Percentiles rank a stretch among this genome's conserved stretches.
Evolutionary conservation across 2,329 filamentous ascomycete genomes (phyloP).

Genomic region (Microdochium bolleyi): DNA sequence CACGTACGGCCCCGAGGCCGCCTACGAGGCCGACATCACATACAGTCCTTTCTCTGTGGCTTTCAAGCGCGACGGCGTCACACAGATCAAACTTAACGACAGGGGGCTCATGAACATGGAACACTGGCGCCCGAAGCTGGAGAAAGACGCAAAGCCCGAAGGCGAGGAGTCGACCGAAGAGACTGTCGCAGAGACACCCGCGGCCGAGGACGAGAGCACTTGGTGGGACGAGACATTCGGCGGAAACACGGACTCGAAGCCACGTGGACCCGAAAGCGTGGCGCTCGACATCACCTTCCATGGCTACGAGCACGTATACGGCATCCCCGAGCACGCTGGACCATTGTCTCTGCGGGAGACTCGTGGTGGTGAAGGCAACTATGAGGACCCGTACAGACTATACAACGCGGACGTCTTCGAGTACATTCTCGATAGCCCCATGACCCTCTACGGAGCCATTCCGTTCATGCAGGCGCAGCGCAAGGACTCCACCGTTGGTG

Average conservation of each 20-base stretch:
- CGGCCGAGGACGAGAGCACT: slow-evolving; percentile 70
- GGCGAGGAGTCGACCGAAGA: slow-evolving; percentile 47
- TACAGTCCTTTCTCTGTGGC: slow-evolving; percentile 79
- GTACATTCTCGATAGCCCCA: slow-evolving; percentile 92
- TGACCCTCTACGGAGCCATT: slow-evolving; percentile 97
- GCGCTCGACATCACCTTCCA: slow-evolving; percentile 87
- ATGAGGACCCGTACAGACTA: slow-evolving; percentile 82
- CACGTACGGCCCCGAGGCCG: slow-evolving; percentile 67
- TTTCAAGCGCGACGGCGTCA: slow-evolving; percentile 74
- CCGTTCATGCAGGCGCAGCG: slow-evolving; percentile 97
- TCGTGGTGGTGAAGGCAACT: slow-evolving; percentile 76
- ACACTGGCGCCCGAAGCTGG: slow-evolving; percentile 87
- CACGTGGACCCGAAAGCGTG: slow-evolving; percentile 88
- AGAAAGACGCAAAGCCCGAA: slow-evolving; percentile 38
- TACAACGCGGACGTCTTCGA: slow-evolving; percentile 98
- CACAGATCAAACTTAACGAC: slow-evolving; percentile 83
- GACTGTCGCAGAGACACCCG: slow-evolving; percentile 24
- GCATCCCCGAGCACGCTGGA: slow-evolving; percentile 88
- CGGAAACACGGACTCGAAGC: slow-evolving; percentile 90
- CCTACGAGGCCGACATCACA: slow-evolving; percentile 75
- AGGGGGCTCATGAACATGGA: slow-evolving; percentile 88
- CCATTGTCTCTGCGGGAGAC: slow-evolving; percentile 85
- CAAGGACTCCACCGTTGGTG: slow-evolving; percentile 85
- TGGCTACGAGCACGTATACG: slow-evolving; percentile 86
- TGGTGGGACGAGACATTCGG: slow-evolving; percentile 99